Percentiles rank a stretch among this genome's conserved stretches.
phyloP scores from a whole-genome alignment of 345 rosid species.

The Citrus glauca region DNA sequence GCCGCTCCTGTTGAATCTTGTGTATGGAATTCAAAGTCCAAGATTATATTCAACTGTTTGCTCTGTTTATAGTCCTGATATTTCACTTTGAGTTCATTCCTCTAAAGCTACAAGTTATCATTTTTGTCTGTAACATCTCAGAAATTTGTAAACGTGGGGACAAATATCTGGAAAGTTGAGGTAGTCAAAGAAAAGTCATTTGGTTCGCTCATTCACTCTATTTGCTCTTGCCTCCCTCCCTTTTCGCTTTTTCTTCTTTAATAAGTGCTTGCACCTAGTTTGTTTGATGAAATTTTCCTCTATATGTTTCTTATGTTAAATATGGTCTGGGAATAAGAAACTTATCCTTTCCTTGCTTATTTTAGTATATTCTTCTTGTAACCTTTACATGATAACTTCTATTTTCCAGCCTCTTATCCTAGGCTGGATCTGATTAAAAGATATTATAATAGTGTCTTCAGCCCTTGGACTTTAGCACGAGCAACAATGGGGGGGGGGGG shows the following conservation, averaged over 20 bases:
- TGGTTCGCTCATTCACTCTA: neutral
- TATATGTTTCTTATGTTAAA: neutral
- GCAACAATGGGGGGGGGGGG: neutral
- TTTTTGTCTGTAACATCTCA: neutral
- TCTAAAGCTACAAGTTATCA: neutral
- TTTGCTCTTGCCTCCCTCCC: neutral
- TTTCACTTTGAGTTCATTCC: neutral
- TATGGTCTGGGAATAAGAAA: neutral
- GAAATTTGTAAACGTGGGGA: neutral
- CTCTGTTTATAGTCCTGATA: neutral
- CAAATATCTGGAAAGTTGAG: neutral
- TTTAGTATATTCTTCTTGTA: neutral
- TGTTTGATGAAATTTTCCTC: neutral
- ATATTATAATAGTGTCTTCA: neutral
- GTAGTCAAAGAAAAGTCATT: neutral
- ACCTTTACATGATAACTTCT: neutral
- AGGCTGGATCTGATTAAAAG: neutral
- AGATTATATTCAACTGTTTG: neutral
- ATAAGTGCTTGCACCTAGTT: neutral
- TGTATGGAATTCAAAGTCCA: neutral
- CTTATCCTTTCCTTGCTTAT: neutral
- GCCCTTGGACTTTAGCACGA: neutral
- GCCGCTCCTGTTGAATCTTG: neutral
- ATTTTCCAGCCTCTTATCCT: neutral
- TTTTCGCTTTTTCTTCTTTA: neutral